A percentile compares a stretch with the other conserved stretches of the same genome.
phyloP scores from a whole-genome alignment of 83 land plant species.

The Thuja plicata region DNA sequence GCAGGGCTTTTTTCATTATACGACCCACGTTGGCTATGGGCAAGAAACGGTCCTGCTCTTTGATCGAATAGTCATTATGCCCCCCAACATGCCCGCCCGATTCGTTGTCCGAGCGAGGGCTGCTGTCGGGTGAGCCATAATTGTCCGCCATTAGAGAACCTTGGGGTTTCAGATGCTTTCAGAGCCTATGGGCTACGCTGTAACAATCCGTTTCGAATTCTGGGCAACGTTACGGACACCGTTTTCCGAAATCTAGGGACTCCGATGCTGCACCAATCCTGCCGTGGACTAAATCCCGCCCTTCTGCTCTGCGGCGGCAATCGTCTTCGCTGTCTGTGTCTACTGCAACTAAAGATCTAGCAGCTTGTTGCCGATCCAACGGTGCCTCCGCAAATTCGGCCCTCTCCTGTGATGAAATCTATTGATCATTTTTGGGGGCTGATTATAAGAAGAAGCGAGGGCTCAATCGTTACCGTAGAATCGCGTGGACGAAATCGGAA shows the following conservation, averaged over 20 bases:
- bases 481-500: not conserved
- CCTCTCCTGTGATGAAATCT: too few relatives aligned
- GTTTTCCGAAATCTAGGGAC: not conserved
- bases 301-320: not conserved
- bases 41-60: slow-evolving; percentile 25
- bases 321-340: not conserved
- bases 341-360: not conserved
- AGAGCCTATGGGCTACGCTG: not conserved
- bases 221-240: not conserved
- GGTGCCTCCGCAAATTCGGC: not conserved
- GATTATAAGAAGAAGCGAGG: not conserved
- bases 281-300: not conserved
- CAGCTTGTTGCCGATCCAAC: not conserved
- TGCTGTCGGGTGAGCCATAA: slow-evolving; percentile 2
- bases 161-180: not conserved
- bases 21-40: slow-evolving; percentile 31
- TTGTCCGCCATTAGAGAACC: not conserved
- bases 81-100: slow-evolving; percentile 1
- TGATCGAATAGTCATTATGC: not conserved
- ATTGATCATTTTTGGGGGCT: not conserved
- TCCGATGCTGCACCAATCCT: not conserved
- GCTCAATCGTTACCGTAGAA: not conserved
- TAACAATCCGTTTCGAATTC: not conserved
- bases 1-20: slow-evolving; percentile 28
- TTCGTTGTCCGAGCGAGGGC: slow-evolving; percentile 10